Evolutionary conservation across 2,329 filamentous ascomycete genomes (phyloP).

Genomic region (Thielaviopsis populi): DNA sequence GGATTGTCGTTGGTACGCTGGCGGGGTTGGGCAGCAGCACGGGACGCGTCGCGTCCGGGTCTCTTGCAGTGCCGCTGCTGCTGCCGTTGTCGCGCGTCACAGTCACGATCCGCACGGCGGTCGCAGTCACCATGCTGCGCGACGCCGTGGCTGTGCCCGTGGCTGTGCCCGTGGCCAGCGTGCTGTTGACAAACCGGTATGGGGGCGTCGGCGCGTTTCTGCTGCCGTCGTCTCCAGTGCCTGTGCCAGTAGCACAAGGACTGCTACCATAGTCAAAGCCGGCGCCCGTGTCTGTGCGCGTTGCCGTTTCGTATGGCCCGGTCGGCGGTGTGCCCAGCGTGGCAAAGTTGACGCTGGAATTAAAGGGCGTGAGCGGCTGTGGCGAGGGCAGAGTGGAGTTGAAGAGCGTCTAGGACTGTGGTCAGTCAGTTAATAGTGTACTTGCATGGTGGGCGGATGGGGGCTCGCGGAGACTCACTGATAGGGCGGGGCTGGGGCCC

Average conservation of each 20-base stretch:
- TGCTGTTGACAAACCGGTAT: conserved; percentile 7
- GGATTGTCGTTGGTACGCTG: conserved; percentile 14
- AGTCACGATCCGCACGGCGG: conserved; percentile 10
- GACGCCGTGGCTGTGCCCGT: not conserved
- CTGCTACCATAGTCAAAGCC: not conserved
- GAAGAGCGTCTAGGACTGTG: not conserved
- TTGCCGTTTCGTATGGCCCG: too few species aligned
- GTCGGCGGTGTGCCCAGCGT: conserved; percentile 3
- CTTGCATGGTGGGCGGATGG: not conserved
- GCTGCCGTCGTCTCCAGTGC: not conserved
- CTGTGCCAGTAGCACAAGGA: not conserved
- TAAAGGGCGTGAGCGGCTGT: conserved; percentile 12
- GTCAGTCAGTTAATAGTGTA: conserved; percentile 4
- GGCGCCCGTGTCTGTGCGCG: too few species aligned
- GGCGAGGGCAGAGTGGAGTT: conserved; percentile 1
- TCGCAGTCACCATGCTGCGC: conserved; percentile 7
- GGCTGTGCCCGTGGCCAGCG: not conserved
- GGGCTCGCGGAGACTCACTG: not conserved
- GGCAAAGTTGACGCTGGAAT: conserved; percentile 14
- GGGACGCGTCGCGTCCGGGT: not conserved
- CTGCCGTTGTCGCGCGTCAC: conserved; percentile 1
- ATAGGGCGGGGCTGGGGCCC: not conserved
- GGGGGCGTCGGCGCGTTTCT: not conserved
- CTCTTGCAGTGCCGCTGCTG: not conserved
- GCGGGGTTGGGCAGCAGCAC: conserved; percentile 6